phyloP scores from a whole-genome alignment of 768 basidiomycete species.

The Flagelloscypha sp. region DNA sequence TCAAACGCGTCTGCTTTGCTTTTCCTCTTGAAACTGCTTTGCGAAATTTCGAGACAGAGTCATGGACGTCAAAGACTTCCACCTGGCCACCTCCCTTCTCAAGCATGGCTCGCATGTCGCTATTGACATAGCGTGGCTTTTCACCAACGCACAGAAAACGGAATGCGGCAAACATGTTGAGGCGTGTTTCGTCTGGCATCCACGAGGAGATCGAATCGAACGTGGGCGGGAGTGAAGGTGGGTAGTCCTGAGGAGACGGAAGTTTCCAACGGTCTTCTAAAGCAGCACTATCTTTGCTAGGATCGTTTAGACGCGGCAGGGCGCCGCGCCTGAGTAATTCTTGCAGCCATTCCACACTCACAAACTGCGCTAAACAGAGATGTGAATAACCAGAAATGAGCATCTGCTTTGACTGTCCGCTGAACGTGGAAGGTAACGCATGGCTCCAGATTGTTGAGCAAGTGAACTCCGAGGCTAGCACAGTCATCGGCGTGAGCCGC shows the following conservation, averaged over 20 bases:
- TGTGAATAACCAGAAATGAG: no score
- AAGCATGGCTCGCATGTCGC: slow-evolving; percentile 46
- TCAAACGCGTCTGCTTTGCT: slow-evolving; percentile 41
- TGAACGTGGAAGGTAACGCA: no score
- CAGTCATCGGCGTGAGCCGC: no score
- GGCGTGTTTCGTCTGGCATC: slow-evolving; percentile 60
- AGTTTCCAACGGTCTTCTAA: slow-evolving; percentile 46
- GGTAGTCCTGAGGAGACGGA: slow-evolving; percentile 46
- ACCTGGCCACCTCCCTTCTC: slow-evolving; percentile 50
- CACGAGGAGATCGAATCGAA: slow-evolving; percentile 50
- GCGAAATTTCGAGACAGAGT: slow-evolving; percentile 42
- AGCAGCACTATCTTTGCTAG: slow-evolving; percentile 22
- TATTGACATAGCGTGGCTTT: slow-evolving; percentile 38
- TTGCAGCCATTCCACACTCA: slow-evolving; percentile 59
- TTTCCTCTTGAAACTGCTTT: slow-evolving; percentile 43
- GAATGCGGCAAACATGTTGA: slow-evolving; percentile 41
- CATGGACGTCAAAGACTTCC: slow-evolving; percentile 50
- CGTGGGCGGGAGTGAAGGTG: slow-evolving; percentile 35
- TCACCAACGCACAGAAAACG: slow-evolving; percentile 59
- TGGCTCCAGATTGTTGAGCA: no score
- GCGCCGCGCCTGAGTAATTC: slow-evolving; percentile 49
- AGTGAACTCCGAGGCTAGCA: no score
- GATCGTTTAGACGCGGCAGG: slow-evolving; percentile 23
- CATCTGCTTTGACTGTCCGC: no score
- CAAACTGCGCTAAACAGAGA: no score